Percentiles rank a stretch among this genome's conserved stretches.
Conservation (phyloP, 164 flowering plant genomes). For the Magnolia sinica region DNA sequence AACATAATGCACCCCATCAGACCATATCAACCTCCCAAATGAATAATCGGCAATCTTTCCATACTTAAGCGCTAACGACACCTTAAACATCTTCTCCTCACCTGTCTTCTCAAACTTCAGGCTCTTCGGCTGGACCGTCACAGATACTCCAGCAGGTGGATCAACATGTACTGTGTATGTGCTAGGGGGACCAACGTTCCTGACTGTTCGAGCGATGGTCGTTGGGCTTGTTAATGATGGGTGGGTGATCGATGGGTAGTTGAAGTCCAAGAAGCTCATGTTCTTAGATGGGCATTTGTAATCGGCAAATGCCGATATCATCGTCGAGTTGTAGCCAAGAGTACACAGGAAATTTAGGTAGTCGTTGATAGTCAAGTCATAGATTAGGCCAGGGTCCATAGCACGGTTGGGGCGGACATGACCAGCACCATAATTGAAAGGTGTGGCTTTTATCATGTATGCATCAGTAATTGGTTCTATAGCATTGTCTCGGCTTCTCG, state of each 20-base stretch:
- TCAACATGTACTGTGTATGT: constrained; percentile 35
- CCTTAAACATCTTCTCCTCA: constrained; percentile 50
- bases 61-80: constrained; percentile 25
- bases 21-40: constrained; percentile 65
- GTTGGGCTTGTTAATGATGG: constrained; percentile 38
- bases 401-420: constrained; percentile 57
- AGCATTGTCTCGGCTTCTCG: constrained; percentile 44
- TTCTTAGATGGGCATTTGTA: constrained; percentile 17
- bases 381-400: constrained; percentile 64
- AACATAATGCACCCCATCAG: constrained; percentile 62
- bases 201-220: constrained; percentile 49
- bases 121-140: constrained; percentile 38
- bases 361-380: constrained; percentile 44
- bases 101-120: constrained; percentile 46
- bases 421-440: constrained; percentile 56
- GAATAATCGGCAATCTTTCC: constrained; percentile 26
- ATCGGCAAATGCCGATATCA: not conserved
- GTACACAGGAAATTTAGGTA: constrained; percentile 57
- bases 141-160: constrained; percentile 37
- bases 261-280: constrained; percentile 15
- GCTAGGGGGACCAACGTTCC: constrained; percentile 64
- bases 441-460: constrained; percentile 31
- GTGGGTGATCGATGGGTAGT: constrained; percentile 72
- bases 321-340: constrained; percentile 26
- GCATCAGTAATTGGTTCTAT: constrained; percentile 29